A percentile compares a stretch with the other conserved stretches of the same genome.
Conservation (phyloP, 352 stramenopile genomes). For the Phytophthora idaei region DNA sequence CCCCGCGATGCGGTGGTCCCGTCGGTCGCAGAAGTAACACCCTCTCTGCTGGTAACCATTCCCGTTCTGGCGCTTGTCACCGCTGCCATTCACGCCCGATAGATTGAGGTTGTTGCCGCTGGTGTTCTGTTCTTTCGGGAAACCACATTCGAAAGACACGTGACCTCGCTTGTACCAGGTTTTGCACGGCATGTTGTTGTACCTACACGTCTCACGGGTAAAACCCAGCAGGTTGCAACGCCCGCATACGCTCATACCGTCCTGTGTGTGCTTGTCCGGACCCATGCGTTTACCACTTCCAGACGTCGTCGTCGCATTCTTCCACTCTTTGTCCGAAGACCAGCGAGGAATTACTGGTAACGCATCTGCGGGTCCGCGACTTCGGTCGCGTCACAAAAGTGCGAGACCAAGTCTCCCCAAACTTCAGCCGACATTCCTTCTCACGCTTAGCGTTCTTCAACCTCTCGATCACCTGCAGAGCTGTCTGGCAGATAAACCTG, state of each 20-base stretch:
- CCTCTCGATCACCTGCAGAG: constrained; percentile 4
- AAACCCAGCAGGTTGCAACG: neutral
- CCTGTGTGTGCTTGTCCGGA: neutral
- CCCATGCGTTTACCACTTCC: neutral
- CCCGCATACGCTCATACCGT: neutral
- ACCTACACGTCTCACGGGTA: neutral
- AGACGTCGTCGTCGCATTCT: neutral
- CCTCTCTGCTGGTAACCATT: no score
- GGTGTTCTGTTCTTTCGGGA: neutral
- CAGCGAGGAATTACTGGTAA: neutral
- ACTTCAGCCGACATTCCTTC: neutral
- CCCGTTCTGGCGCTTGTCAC: neutral
- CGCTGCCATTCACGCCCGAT: no score
- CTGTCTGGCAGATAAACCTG: constrained; percentile 1
- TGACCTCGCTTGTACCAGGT: neutral
- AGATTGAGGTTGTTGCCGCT: neutral
- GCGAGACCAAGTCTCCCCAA: constrained; percentile 1
- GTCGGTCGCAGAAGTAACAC: no score
- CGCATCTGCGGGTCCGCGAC: neutral
- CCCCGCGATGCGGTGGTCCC: no score
- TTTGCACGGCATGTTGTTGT: neutral
- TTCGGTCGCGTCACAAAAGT: neutral
- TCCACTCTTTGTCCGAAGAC: neutral
- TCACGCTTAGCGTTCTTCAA: neutral
- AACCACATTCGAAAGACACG: neutral